A percentile compares a stretch with the other conserved stretches of the same genome.
phyloP scores from a whole-genome alignment of 202 grass and related monocot species.

The Elaeis oleifera region DNA sequence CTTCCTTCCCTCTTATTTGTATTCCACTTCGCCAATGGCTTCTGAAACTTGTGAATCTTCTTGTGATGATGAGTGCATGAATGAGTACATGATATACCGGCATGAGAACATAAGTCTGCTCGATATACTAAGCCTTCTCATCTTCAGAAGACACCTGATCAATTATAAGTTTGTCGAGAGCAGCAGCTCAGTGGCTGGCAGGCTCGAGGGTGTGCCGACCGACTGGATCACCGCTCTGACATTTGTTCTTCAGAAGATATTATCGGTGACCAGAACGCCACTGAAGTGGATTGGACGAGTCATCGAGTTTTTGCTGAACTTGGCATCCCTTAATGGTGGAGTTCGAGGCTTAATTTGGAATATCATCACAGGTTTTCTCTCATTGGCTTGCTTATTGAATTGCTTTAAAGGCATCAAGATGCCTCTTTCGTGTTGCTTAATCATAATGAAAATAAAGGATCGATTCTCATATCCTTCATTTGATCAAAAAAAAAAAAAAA shows the following conservation, averaged over 20 bases:
- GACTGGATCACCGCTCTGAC: conserved; percentile 31
- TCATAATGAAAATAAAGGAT: no score
- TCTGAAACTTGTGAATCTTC: no score
- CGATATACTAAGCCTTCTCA: conserved; percentile 40
- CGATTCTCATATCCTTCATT: no score
- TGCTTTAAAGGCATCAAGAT: no score
- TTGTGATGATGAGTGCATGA: no score
- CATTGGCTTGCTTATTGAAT: not conserved
- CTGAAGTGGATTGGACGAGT: conserved; percentile 11
- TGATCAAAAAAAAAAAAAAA: no score
- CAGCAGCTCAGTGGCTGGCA: conserved; percentile 23
- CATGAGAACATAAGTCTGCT: conserved; percentile 39
- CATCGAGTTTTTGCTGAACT: conserved; percentile 42
- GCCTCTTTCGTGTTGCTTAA: no score
- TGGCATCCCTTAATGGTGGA: conserved; percentile 40
- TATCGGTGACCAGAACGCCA: conserved; percentile 13
- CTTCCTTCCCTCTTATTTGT: no score
- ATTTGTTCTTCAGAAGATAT: conserved; percentile 31
- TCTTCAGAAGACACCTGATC: conserved; percentile 28
- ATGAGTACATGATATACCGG: conserved; percentile 9
- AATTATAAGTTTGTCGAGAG: conserved; percentile 30
- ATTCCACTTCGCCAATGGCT: no score
- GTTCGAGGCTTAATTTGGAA: conserved; percentile 44
- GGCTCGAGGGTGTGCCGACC: conserved; percentile 19
- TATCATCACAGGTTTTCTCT: conserved; percentile 40